Evolutionary conservation across 768 basidiomycete genomes (phyloP).

Genomic region (Pulveroboletus sp.): DNA sequence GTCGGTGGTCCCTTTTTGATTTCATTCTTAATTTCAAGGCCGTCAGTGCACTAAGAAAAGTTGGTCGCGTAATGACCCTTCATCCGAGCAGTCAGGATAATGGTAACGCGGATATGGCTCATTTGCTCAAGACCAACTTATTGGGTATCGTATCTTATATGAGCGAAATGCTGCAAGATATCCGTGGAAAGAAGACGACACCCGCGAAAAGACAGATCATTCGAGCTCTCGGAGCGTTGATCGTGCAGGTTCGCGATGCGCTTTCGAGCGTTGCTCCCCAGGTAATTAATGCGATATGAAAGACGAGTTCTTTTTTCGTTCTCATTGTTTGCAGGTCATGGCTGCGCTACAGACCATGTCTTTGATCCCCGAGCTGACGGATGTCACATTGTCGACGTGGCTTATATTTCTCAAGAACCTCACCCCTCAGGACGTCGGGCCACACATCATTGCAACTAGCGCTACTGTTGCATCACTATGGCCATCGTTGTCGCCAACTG

Average conservation of each 20-base stretch:
- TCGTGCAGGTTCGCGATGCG: constrained; percentile 62
- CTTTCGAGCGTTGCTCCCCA: constrained; percentile 82
- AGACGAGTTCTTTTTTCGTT: constrained; percentile 4
- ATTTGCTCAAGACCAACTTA: constrained; percentile 70
- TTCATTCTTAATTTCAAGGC: constrained; percentile 41
- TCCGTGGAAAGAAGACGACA: constrained; percentile 69
- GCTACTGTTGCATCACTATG: constrained; percentile 81
- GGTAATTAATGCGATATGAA: constrained; percentile 48
- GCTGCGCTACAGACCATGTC: constrained; percentile 91
- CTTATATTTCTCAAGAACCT: constrained; percentile 67
- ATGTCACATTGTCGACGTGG: constrained; percentile 80
- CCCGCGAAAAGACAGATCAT: constrained; percentile 72
- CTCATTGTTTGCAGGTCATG: constrained; percentile 65
- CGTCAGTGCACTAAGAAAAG: constrained; percentile 40
- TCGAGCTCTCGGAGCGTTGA: constrained; percentile 69
- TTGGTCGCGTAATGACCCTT: constrained; percentile 32
- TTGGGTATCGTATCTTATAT: constrained; percentile 81
- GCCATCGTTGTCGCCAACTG: constrained; percentile 51
- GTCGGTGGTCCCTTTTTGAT: constrained; percentile 22
- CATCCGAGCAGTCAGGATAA: constrained; percentile 25
- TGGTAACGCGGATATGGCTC: constrained; percentile 39
- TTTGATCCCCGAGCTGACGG: constrained; percentile 65
- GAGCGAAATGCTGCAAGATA: constrained; percentile 83
- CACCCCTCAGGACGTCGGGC: constrained; percentile 64
- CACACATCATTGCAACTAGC: constrained; percentile 81